Conservation (phyloP, 805 yeast genomes). For the Lipomyces mesembrius region DNA sequence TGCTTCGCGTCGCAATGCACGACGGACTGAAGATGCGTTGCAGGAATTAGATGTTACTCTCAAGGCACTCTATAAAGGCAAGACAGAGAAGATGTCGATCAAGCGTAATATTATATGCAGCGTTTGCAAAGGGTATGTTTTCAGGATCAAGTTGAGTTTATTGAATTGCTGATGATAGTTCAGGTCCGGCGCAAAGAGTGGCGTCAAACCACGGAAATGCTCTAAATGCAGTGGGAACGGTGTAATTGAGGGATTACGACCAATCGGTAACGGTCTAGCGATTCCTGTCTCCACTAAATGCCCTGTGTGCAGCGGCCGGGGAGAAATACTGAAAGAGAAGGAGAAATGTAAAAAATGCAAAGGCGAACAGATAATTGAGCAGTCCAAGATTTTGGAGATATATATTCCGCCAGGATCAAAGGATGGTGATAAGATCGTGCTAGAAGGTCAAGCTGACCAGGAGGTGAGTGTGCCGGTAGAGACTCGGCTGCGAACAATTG, state of each 20-base stretch:
- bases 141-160: not conserved
- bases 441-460: constrained; percentile 77
- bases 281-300: constrained; percentile 67
- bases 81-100: constrained; percentile 71
- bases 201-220: constrained; percentile 63
- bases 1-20: constrained; percentile 38
- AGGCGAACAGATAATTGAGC: constrained; percentile 66
- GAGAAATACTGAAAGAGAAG: constrained; percentile 61
- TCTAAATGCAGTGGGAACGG: constrained; percentile 77
- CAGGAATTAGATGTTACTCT: constrained; percentile 66
- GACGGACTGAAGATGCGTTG: constrained; percentile 68
- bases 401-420: constrained; percentile 73
- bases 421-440: constrained; percentile 61
- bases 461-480: constrained; percentile 40
- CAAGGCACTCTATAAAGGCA: constrained; percentile 80
- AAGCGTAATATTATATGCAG: constrained; percentile 75
- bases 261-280: constrained; percentile 77
- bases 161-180: not conserved
- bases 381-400: constrained; percentile 75
- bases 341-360: constrained; percentile 79
- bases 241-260: constrained; percentile 57
- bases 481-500: not conserved
- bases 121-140: constrained; percentile 62
- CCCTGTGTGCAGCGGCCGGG: constrained; percentile 70
- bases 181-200: constrained; percentile 64